Evolutionary conservation across 345 rosid genomes (phyloP).

Genomic region (Brassica cretica): DNA sequence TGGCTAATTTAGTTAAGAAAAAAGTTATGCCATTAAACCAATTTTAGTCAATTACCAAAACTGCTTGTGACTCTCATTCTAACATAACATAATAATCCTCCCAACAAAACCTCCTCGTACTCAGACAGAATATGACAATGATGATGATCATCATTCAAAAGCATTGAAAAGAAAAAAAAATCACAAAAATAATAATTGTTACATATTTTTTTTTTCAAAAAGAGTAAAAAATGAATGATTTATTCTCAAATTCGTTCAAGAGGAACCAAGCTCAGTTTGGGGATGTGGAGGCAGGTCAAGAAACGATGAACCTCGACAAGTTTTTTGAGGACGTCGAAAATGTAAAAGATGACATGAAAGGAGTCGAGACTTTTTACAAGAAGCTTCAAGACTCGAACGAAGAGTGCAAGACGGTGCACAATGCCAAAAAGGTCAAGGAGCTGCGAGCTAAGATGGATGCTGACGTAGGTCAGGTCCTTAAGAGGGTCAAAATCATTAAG

Average conservation of each 20-base stretch:
- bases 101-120: neutral
- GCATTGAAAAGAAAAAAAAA: neutral
- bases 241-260: constrained; percentile 83
- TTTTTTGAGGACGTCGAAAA: constrained; percentile 80
- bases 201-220: neutral
- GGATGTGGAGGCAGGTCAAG: constrained; percentile 68
- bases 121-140: neutral
- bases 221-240: constrained; percentile 66
- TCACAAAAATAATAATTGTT: neutral
- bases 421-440: constrained; percentile 65
- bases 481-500: constrained; percentile 64
- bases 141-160: neutral
- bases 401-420: constrained; percentile 64
- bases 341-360: constrained; percentile 70
- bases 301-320: constrained; percentile 65
- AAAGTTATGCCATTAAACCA: neutral
- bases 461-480: constrained; percentile 65
- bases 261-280: constrained; percentile 59
- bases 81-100: neutral
- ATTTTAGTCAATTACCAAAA: neutral
- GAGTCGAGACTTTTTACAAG: constrained; percentile 57
- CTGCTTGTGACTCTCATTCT: neutral
- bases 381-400: constrained; percentile 70
- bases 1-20: neutral
- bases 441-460: constrained; percentile 67